Evolutionary conservation across 257 asterid species (phyloP), one percentile per base, ranked within the genome.

Genomic region (Misopates orontium): DNA sequence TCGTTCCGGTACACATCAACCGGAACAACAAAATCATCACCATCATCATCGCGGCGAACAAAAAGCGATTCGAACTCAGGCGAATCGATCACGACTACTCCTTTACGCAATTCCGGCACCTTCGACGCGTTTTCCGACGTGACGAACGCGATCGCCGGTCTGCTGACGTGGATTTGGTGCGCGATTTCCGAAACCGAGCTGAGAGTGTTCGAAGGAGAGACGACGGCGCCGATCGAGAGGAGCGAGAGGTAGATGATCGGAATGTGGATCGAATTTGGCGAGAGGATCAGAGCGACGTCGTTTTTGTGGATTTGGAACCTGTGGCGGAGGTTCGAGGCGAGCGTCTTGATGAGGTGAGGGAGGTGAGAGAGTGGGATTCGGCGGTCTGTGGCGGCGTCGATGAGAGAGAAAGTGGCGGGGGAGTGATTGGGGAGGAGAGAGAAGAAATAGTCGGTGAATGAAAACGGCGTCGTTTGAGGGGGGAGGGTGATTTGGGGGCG

Each of bases 201-300:
- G 47, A 84, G 74, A 0, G 90, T 90, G 24, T 86, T 86, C 31
- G 85, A 85, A 1, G 96, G 96, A 0, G 95, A 84, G 71, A 86
- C 81, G n/a, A 76, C 60, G 67, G 75, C 71, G 54, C 96, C 95
- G 22, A 88, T 80, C 5, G 91, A 86, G 50, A 89, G 82, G 0
- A 89, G 55, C 21, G 95, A 53, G 72, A 86, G 80, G 82, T 82
- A 79, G 44, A 89, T 72, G 8, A 86, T 24, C 0, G 96, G 92
- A 45, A 75, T 66, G 68, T 84, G 75, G 56, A 78, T 39, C 5
- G 95, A 80, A 22, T 86, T 77, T 7, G 95, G 88, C 8, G 82
- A 75, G 62, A 86, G 69, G 24, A 89, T 28, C 31, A 84, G 79
- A 16, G 86, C 92, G 71, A 86, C 92, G 60, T 78, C 82, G 79